phyloP scores from a whole-genome alignment of 345 rosid genomes.

The Draba incana region DNA sequence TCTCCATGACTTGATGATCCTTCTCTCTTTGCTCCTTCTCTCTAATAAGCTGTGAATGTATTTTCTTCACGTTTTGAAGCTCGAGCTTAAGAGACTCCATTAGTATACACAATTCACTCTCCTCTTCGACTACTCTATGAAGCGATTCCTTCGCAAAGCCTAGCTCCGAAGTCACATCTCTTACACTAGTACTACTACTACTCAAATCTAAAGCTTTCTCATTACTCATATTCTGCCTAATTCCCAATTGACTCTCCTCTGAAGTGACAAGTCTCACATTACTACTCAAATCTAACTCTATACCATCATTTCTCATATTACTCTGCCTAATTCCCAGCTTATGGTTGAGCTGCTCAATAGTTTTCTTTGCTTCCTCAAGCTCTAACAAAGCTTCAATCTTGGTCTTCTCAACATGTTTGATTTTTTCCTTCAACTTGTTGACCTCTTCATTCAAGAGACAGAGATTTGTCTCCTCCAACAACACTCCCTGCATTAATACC shows the following conservation, averaged over 20 bases:
- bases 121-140: slow-evolving; percentile 82
- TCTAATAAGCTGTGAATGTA: slow-evolving; percentile 70
- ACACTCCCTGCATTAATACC: slow-evolving; percentile 56
- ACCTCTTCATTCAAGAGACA: slow-evolving; percentile 71
- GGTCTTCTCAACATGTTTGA: slow-evolving; percentile 66
- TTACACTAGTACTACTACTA: slow-evolving; percentile 44
- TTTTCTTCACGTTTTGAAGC: slow-evolving; percentile 76
- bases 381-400: slow-evolving; percentile 72
- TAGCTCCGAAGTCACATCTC: slow-evolving; percentile 75
- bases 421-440: slow-evolving; percentile 64
- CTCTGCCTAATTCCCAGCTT: slow-evolving; percentile 56
- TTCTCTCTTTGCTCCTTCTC: slow-evolving; percentile 66
- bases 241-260: slow-evolving; percentile 53
- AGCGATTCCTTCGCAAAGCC: slow-evolving; percentile 86
- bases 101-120: slow-evolving; percentile 57
- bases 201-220: slow-evolving; percentile 54
- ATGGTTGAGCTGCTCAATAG: slow-evolving; percentile 57
- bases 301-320: slow-evolving; percentile 60
- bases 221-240: slow-evolving; percentile 58
- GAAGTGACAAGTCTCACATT: slow-evolving; percentile 66
- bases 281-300: slow-evolving; percentile 49
- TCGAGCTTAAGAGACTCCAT: slow-evolving; percentile 74
- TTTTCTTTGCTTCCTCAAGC: slow-evolving; percentile 72
- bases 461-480: slow-evolving; percentile 72
- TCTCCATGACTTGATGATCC: slow-evolving; percentile 56